Evolutionary conservation across 495 filamentous ascomycete genomes (phyloP), one percentile per base, ranked within the genome.

Genomic region (Lasiosphaeria miniovina): DNA sequence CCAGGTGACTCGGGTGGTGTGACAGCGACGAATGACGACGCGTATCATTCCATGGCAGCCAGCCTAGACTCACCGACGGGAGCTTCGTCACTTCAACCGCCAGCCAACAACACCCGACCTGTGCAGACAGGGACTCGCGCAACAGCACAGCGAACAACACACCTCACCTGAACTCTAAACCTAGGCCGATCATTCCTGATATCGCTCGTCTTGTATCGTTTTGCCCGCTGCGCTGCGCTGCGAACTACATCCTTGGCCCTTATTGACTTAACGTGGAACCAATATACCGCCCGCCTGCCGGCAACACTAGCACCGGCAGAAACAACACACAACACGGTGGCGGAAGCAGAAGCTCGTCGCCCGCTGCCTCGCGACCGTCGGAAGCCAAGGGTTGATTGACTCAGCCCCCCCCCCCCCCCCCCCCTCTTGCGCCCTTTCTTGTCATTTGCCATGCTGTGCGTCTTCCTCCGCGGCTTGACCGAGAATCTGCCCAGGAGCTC

Each of bases 251-350:
- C 57, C 57, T 54, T 53, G 49, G 38, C 31, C 51, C 48, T 53
- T 54, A 59, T 59, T 33, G 46, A 43, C 8, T 45, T 59, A 51
- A 45, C 34, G 17, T 54, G 49, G 57, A 43, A 36, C 49, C 14
- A 38, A 58, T 52, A 58, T 58, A 51, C 46, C 46, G 24, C 34
- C 12, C 12, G 52, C 7, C 24, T 24, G 24, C 24, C 24, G 24
- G 24, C 24, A 24, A 24, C 24, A 24, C 24, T 2, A 24, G 24
- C 24, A 24, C 24, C 24, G 24, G 24, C 24, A 24, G n/a, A 48
- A 48, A 38, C 50, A 53, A 11, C 17, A 9, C 50, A 35, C n/a
- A 36, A 34, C 52, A 36, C 11, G 49, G 10, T 51, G 14, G 10
- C 14, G 10, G 49, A 51, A 51, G 14, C 9, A 9, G 11, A 51